Evolutionary conservation across 228 moss, liverwort and hornwort genomes (phyloP).

Genomic region (Sphagnum fallax): DNA sequence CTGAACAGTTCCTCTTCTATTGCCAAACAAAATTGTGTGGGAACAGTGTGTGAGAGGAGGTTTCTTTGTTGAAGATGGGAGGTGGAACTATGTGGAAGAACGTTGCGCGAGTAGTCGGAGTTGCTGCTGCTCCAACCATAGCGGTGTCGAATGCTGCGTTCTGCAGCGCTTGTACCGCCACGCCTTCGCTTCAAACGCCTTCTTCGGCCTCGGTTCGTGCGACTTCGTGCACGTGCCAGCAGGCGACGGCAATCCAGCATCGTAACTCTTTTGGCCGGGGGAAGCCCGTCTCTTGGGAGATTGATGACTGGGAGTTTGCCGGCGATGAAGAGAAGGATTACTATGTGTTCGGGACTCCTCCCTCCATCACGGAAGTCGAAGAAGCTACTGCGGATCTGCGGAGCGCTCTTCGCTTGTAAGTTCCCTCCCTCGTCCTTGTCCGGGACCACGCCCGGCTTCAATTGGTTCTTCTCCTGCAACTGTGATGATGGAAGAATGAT

Average conservation of each 20-base stretch:
- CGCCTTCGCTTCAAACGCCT: slow-evolving; percentile 1
- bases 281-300: slow-evolving; percentile 54
- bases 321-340: slow-evolving; percentile 85
- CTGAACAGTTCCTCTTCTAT: no score
- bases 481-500: no score
- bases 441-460: no score
- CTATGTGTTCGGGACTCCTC: slow-evolving; percentile 71
- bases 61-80: slow-evolving; percentile 18
- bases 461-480: no score
- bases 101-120: slow-evolving; percentile 51
- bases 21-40: no score
- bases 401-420: slow-evolving; percentile 70
- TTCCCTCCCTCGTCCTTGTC: not conserved
- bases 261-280: slow-evolving; percentile 29
- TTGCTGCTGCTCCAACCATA: slow-evolving; percentile 41
- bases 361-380: slow-evolving; percentile 68
- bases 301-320: slow-evolving; percentile 89
- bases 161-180: slow-evolving; percentile 30
- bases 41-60: no score
- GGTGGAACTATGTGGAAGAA: slow-evolving; percentile 75
- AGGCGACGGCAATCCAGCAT: slow-evolving; percentile 9
- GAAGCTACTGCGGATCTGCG: slow-evolving; percentile 85
- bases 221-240: slow-evolving; percentile 26
- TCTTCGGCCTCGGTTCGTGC: slow-evolving; percentile 9
- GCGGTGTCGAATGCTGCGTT: slow-evolving; percentile 35